Base-by-base conservation (phyloP, 116 monocot genomes). In the Cymodocea nodosa region DNA sequence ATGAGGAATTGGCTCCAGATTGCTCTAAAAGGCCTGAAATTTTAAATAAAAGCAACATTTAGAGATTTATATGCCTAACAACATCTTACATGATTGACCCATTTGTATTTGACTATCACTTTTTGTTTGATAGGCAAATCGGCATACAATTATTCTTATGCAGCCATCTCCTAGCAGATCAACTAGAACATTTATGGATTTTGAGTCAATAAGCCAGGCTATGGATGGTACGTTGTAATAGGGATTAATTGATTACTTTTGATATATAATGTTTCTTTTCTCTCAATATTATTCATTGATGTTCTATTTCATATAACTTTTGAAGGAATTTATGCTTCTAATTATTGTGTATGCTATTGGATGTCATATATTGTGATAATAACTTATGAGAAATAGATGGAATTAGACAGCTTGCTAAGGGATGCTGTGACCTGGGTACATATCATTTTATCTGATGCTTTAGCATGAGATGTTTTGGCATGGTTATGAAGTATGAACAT, bases 141-240 rank as follows among this genome's bases (percentile, higher is more conserved):
- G 52, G 59, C 75, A 75, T 63, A 75, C 75, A 22, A 75, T 75
- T 64, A 75, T 75, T 58, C 70, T 75, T 49, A 75, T 75, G 75
- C 75, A 75, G 37, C 22, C 69, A 25, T 69, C 69, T 15, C 64
- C 65, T 44, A 70, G 53, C 58, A 64, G 70, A 64, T 70, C 76
- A 52, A 50, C 76, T 51, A 70, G 76, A 65, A 71, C 76, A 23
- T 76, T 76, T 56, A 76, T 76, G 76, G 76, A 76, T 56, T 71
- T 55, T 50, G 76, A 76, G 58, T 76, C 70, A 15, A 66, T 76
- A 13, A 70, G 63, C 58, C 64, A 76, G 59, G 75, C 75, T 23
- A 75, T 75, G 75, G 68, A 75, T 63, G 75, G 75, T 73, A 73
- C 50, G 65, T 48, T 58, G 14, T 50, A 11, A 15, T 7, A 0